A percentile compares a stretch with the other conserved stretches of the same genome.
Conservation (phyloP, 1,284 basidiomycete genomes). For the Coniferiporia sulphurascens region DNA sequence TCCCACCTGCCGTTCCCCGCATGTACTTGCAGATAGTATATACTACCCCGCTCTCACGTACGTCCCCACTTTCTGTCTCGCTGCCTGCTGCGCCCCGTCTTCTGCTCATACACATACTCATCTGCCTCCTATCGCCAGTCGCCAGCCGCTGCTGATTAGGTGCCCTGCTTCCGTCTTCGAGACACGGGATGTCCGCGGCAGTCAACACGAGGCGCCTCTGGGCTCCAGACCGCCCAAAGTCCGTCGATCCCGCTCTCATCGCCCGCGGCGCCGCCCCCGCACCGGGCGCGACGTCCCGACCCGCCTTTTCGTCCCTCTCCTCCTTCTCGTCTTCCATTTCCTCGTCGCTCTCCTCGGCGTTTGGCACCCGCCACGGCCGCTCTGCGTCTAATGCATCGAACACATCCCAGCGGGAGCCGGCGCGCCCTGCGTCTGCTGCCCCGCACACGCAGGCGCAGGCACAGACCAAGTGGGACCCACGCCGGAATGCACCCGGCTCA, state of each 20-base stretch:
- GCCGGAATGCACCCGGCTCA: conserved; percentile 4
- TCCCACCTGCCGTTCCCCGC: too few species aligned
- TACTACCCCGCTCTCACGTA: too few species aligned
- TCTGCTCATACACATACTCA: too few species aligned
- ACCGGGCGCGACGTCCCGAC: conserved; percentile 1
- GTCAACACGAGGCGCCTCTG: conserved; percentile 8
- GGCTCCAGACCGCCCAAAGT: conserved; percentile 8
- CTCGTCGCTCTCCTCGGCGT: not conserved
- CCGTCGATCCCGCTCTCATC: conserved; percentile 11
- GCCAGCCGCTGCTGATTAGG: too few species aligned
- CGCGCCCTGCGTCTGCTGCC: conserved; percentile 6
- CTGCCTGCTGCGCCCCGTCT: too few species aligned
- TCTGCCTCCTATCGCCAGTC: too few species aligned
- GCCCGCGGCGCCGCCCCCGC: conserved; percentile 1
- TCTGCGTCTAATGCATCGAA: not conserved
- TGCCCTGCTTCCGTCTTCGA: too few species aligned
- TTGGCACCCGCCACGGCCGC: not conserved
- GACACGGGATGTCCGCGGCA: conserved; percentile 4
- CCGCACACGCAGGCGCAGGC: not conserved
- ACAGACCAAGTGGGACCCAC: conserved; percentile 12
- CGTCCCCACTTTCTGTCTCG: too few species aligned
- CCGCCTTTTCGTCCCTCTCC: not conserved
- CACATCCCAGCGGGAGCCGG: not conserved
- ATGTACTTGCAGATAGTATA: too few species aligned
- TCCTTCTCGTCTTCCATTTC: conserved; percentile 4